These are phyloP conservation scores for Monosporozyma servazzii DNA, from an alignment of 805 yeast genomes.

Conservation along the genomic window DNA sequence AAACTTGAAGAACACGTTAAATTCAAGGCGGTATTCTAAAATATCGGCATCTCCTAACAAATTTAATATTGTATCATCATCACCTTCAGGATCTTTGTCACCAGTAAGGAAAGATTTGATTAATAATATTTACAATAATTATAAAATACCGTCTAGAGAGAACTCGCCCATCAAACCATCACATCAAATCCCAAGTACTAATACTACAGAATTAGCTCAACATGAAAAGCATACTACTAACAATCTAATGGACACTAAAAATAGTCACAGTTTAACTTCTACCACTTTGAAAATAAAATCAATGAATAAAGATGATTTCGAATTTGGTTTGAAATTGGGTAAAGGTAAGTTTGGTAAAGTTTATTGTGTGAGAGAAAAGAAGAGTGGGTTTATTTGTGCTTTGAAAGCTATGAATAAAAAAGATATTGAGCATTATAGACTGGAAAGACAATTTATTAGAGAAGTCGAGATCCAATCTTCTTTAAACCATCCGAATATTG, in stretches of 20 bases:
- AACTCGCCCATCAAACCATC: background rate
- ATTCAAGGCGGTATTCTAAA: background rate
- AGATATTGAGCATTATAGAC: conserved; percentile 64
- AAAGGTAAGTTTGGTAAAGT: conserved; percentile 93
- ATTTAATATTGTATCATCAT: background rate
- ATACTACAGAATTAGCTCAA: background rate
- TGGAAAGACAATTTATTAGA: conserved; percentile 77
- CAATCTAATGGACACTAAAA: background rate
- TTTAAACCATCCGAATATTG: conserved; percentile 67
- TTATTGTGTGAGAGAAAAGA: conserved; percentile 72
- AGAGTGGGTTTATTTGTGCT: conserved; percentile 76
- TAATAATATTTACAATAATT: background rate
- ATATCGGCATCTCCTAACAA: background rate
- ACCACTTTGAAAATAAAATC: conserved; percentile 6
- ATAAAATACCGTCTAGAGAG: conserved; percentile 8
- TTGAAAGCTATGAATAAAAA: conserved; percentile 82
- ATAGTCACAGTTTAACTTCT: background rate
- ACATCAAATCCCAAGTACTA: background rate
- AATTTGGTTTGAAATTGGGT: conserved; percentile 78
- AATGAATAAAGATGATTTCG: conserved; percentile 48
- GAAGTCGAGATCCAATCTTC: conserved; percentile 87
- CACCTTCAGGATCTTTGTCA: background rate
- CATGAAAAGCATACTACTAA: background rate
- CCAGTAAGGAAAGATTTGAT: background rate
- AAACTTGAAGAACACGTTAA: background rate